Conservation (phyloP, 1,284 basidiomycete genomes). For the Erythrobasidium hasegawianum region DNA sequence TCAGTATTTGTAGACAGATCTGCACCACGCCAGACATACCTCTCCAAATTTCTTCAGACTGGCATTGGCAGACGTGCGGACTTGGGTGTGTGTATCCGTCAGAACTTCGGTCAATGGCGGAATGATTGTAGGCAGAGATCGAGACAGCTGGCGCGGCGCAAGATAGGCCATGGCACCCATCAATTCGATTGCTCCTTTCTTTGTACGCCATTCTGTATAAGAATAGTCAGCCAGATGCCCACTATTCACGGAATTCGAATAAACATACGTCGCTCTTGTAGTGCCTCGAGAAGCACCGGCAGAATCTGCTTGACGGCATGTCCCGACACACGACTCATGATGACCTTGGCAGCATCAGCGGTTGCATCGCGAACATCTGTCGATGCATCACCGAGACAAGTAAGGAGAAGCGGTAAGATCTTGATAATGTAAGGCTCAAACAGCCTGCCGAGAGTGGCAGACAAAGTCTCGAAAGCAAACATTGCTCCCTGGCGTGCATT, state of each 20-base stretch:
- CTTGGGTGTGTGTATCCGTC: conserved; percentile 96
- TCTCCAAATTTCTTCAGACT: conserved; percentile 97
- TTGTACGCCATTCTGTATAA: conserved; percentile 78
- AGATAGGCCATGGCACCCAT: conserved; percentile 99
- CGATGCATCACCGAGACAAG: conserved; percentile 83
- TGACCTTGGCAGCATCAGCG: conserved; percentile 83
- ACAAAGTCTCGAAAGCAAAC: conserved; percentile 92
- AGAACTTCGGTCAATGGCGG: conserved; percentile 90
- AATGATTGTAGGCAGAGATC: conserved; percentile 93
- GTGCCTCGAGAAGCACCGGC: conserved; percentile 79
- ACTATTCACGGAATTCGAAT: background rate
- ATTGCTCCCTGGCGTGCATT: conserved; percentile 89
- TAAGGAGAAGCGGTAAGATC: conserved; percentile 78
- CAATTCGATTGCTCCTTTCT: conserved; percentile 97
- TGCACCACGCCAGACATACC: conserved; percentile 18
- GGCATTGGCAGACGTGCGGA: conserved; percentile 86
- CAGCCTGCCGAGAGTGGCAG: conserved; percentile 74
- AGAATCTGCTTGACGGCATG: conserved; percentile 91
- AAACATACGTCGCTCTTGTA: conserved; percentile 77
- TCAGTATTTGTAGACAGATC: background rate
- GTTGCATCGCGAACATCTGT: conserved; percentile 92
- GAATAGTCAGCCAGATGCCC: background rate
- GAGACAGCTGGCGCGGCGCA: conserved; percentile 88
- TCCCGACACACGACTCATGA: conserved; percentile 79
- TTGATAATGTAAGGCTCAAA: conserved; percentile 92